Conservation (phyloP, 164 flowering plant species). For the Cinnamomum chago region DNA sequence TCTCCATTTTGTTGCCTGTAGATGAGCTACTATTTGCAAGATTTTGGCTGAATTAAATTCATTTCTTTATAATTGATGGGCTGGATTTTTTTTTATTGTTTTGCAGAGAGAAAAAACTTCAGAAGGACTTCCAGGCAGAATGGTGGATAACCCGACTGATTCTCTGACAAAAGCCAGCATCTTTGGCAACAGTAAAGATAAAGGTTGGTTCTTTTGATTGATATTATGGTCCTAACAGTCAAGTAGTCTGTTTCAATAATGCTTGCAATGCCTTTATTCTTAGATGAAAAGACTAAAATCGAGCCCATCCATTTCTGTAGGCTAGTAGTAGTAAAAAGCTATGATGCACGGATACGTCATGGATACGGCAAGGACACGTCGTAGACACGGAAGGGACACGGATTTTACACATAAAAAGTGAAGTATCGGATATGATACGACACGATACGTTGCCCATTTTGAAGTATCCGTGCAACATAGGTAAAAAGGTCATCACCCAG, state of each 20-base stretch:
- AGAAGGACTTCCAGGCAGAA: conserved; percentile 18
- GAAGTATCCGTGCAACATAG: no score
- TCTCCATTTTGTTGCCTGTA: neutral
- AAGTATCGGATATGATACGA: no score
- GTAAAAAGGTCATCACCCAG: neutral
- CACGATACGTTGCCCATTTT: no score
- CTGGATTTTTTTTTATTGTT: neutral
- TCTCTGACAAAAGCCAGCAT: conserved; percentile 29
- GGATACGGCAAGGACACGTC: no score
- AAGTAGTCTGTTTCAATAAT: neutral
- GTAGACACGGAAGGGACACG: no score
- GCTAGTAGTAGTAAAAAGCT: neutral
- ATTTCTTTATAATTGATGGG: neutral
- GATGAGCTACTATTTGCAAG: neutral
- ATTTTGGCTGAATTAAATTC: neutral
- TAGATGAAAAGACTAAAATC: neutral
- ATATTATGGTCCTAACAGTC: neutral
- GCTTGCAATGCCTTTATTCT: neutral
- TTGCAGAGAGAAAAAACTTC: conserved; percentile 45
- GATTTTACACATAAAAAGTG: no score
- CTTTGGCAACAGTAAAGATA: conserved; percentile 15
- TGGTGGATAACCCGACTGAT: conserved; percentile 38
- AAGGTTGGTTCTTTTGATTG: conserved; percentile 27
- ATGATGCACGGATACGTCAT: no score
- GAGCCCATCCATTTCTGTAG: neutral